Percentiles rank a stretch among this genome's conserved stretches.
phyloP scores from a whole-genome alignment of 2,329 filamentous ascomycete species.

The Kalmusia sp. region DNA sequence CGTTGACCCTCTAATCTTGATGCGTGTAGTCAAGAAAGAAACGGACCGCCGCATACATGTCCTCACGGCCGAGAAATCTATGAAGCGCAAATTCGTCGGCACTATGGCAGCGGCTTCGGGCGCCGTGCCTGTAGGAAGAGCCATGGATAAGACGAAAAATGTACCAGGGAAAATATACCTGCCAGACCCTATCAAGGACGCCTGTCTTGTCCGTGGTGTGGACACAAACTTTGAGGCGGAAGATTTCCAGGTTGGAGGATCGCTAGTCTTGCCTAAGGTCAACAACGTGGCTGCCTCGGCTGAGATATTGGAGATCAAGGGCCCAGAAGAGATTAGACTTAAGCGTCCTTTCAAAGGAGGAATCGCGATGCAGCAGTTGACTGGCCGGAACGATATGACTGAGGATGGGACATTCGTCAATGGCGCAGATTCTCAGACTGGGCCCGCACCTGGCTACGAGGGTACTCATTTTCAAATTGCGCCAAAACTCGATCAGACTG shows the following conservation, averaged over 20 bases:
- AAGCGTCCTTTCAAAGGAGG: constrained; percentile 87
- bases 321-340: constrained; percentile 80
- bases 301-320: constrained; percentile 81
- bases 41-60: constrained; percentile 88
- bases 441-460: constrained; percentile 64
- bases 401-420: constrained; percentile 69
- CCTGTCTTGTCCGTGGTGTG: constrained; percentile 78
- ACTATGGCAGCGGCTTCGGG: constrained; percentile 84
- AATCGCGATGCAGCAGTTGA: constrained; percentile 79
- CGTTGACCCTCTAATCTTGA: constrained; percentile 91
- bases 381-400: constrained; percentile 76
- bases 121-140: constrained; percentile 89
- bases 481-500: constrained; percentile 91
- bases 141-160: constrained; percentile 85
- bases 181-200: constrained; percentile 84
- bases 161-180: constrained; percentile 84
- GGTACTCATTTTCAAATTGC: constrained; percentile 87
- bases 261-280: constrained; percentile 84
- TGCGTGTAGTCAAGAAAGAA: constrained; percentile 87
- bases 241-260: constrained; percentile 65
- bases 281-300: constrained; percentile 83
- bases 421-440: constrained; percentile 59
- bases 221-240: constrained; percentile 81
- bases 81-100: constrained; percentile 87
- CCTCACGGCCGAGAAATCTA: constrained; percentile 94